phyloP scores from a whole-genome alignment of 2,329 filamentous ascomycete genomes.

The Cyanodermella asteris region DNA sequence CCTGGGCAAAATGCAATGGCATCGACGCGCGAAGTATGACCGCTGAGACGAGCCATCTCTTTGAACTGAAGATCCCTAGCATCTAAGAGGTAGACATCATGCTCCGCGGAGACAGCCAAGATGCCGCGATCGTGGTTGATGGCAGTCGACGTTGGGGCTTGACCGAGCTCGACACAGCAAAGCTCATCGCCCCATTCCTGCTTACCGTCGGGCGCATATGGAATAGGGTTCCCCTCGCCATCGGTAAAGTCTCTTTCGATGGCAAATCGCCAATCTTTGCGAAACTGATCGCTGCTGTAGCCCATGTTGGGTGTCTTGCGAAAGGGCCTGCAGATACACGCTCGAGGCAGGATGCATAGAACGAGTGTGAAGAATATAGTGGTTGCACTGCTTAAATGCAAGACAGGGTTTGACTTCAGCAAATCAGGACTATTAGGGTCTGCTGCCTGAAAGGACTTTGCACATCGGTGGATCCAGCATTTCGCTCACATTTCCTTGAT shows the following conservation, averaged over 20 bases:
- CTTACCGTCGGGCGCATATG: constrained; percentile 1
- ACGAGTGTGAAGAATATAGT: too few species aligned
- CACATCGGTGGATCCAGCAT: too few species aligned
- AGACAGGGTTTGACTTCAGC: too few species aligned
- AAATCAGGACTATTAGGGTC: too few species aligned
- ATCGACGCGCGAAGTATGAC: constrained; percentile 2
- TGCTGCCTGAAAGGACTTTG: too few species aligned
- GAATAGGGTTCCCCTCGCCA: not conserved
- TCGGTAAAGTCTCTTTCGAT: not conserved
- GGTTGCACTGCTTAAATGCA: too few species aligned
- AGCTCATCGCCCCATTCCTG: constrained; percentile 1
- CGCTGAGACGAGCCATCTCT: constrained; percentile 1
- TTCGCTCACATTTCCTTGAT: too few species aligned
- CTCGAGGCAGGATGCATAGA: too few species aligned
- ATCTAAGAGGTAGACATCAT: constrained; percentile 1
- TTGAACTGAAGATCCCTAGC: constrained; percentile 1
- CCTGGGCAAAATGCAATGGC: constrained; percentile 1
- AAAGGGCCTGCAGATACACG: too few species aligned
- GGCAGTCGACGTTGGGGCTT: not conserved
- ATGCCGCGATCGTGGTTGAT: constrained; percentile 1
- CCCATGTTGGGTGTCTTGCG: too few species aligned
- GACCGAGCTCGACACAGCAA: not conserved
- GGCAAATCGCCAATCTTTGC: constrained; percentile 2
- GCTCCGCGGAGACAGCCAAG: not conserved
- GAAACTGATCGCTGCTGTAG: not conserved